These are phyloP conservation scores for Gleditsia sinensis DNA, from an alignment of 306 rosid genomes.

Conservation along the genomic window DNA sequence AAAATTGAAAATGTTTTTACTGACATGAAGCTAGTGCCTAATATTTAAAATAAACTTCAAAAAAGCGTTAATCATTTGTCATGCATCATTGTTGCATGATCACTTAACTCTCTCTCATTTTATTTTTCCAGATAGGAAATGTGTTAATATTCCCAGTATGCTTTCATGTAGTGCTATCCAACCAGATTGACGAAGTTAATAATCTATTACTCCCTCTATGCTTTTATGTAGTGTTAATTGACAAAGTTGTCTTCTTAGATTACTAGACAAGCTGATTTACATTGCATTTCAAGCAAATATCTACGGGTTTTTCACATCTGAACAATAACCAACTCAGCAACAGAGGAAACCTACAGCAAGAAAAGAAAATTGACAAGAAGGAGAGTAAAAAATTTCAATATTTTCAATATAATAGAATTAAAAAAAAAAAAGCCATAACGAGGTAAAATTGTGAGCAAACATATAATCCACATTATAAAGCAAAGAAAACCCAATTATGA, in stretches of 20 bases:
- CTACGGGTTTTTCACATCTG: no score
- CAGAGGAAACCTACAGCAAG: no score
- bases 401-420: constrained; percentile 15
- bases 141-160: not conserved
- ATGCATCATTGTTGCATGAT: not conserved
- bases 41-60: not conserved
- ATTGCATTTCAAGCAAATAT: no score
- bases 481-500: constrained; percentile 17
- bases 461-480: constrained; percentile 5
- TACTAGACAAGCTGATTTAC: no score
- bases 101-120: not conserved
- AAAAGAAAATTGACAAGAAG: constrained; percentile 15
- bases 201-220: not conserved
- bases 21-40: not conserved
- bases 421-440: constrained; percentile 1
- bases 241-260: no score
- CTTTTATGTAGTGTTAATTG: no score
- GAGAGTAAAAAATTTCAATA: not conserved
- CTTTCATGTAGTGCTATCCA: not conserved
- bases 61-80: not conserved
- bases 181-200: not conserved
- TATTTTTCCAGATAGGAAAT: not conserved
- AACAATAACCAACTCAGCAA: no score
- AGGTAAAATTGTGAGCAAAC: constrained; percentile 26
- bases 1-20: not conserved